These are phyloP conservation scores for Heliamphora exappendiculata DNA, from an alignment of 148 eudicot genomes.

Conservation along the genomic window DNA sequence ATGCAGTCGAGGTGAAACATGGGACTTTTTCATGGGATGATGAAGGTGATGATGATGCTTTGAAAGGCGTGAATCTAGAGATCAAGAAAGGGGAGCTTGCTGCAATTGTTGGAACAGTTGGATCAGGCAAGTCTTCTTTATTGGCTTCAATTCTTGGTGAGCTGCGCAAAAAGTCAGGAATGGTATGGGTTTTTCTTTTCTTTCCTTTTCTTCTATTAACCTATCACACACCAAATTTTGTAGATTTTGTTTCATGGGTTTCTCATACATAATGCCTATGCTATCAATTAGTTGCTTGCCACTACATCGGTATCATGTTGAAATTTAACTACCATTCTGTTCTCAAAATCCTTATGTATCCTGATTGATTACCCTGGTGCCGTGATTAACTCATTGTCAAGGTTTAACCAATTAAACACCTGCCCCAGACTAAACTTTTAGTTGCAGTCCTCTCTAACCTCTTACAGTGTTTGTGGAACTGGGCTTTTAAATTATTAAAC, in stretches of 20 bases:
- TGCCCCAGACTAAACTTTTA: background rate
- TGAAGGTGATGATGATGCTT: slow-evolving; percentile 10
- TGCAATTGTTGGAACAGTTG: slow-evolving; percentile 24
- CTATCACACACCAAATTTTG: background rate
- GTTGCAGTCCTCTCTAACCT: background rate
- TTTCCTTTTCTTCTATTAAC: background rate
- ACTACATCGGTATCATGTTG: background rate
- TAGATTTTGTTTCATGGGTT: background rate
- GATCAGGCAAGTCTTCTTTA: slow-evolving; percentile 23
- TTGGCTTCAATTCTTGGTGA: slow-evolving; percentile 19
- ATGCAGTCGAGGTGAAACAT: slow-evolving; percentile 16
- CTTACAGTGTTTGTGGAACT: background rate
- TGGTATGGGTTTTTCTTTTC: background rate
- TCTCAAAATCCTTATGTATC: background rate
- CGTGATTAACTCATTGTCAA: background rate
- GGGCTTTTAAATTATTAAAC: background rate
- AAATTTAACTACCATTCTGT: background rate
- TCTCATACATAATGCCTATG: background rate
- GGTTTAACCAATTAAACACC: no score
- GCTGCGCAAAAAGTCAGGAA: slow-evolving; percentile 17
- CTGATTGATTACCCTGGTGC: background rate
- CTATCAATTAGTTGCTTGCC: no score
- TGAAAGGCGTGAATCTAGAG: slow-evolving; percentile 13
- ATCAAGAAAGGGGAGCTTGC: slow-evolving; percentile 22
- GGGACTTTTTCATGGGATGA: slow-evolving; percentile 22